Base-by-base conservation (phyloP, 2,329 filamentous ascomycete genomes). In the Phoma sp. region DNA sequence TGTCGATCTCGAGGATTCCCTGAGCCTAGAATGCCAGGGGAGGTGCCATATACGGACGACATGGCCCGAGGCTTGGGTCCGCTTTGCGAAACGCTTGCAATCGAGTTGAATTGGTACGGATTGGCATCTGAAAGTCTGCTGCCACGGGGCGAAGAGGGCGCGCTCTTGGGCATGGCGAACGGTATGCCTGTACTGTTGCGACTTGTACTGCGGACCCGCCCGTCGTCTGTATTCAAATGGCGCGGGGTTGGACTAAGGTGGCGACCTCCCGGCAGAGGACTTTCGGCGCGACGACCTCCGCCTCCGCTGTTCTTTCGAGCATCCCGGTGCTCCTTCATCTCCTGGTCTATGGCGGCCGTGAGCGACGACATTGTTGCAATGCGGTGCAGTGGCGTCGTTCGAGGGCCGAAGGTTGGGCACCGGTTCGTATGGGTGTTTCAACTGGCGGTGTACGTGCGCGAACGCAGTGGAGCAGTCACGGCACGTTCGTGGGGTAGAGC, bases 291-390 rank as follows among this genome's bases (percentile, higher is more conserved):
- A 7, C 67, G 53, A 40, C 63, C 52, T 49, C 44, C 51, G 60
- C 18, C 52, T 49, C 44, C 51, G 60, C 18, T 60, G 58, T 62
- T 37, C 25, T 59, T 60, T 32, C 76, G 78, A 39, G 47, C 52
- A 56, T 56, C 71, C 89, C 86, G 35, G 92, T 86, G 52, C 75
- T 91, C 89, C 59, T 82, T 81, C 58, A 89, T 84, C 79, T 93
- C 90, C 78, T 91, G 87, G 70, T 92, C 89, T 59, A 92, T 80
- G 61, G 87, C 85, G 43, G 88, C 84, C 76, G 91, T 89, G 68
- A 93, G 84, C 68, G 89, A 91, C 54, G 65, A 58, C 87, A 91
- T 91, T 18, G 47, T 62, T 45, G 59, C 50, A 30, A 57, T 52
- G 57, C 42, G 14, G 35, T 23, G 25, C 22, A 25, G 40, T 35